Evolutionary conservation across 2,329 filamentous ascomycete species (phyloP).

Genomic region (Fusarium nematophilum): DNA sequence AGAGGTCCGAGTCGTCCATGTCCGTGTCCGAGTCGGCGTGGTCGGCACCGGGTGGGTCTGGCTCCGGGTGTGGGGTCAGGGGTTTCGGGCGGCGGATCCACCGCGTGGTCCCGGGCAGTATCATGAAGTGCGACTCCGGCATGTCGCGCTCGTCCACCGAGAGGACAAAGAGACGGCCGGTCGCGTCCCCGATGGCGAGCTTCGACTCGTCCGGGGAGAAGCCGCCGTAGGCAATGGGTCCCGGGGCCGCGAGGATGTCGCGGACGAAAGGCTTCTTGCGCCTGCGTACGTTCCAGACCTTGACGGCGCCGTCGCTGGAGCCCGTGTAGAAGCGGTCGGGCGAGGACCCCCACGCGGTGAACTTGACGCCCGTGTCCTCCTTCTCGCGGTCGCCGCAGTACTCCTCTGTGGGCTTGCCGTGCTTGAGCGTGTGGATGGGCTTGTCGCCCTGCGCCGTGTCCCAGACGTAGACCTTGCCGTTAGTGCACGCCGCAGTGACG

Average conservation of each 20-base stretch:
- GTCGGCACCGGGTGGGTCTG: slow-evolving; percentile 52
- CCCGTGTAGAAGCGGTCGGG: slow-evolving; percentile 71
- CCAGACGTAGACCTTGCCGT: slow-evolving; percentile 72
- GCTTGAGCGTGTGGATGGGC: slow-evolving; percentile 66
- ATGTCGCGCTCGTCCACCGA: slow-evolving; percentile 60
- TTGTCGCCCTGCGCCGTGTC: slow-evolving; percentile 67
- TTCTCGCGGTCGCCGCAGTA: slow-evolving; percentile 59
- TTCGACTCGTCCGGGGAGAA: slow-evolving; percentile 68
- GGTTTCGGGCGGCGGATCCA: slow-evolving; percentile 58
- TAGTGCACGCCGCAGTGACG: slow-evolving; percentile 70
- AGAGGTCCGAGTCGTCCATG: slow-evolving; percentile 5
- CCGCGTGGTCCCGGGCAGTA: slow-evolving; percentile 49
- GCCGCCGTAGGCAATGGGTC: slow-evolving; percentile 66
- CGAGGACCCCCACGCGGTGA: slow-evolving; percentile 69
- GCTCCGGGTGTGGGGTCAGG: slow-evolving; percentile 63
- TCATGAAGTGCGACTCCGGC: slow-evolving; percentile 48
- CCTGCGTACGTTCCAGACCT: slow-evolving; percentile 70
- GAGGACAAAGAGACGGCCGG: slow-evolving; percentile 68
- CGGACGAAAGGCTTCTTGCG: slow-evolving; percentile 59
- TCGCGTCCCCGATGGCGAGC: slow-evolving; percentile 70
- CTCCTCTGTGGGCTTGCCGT: slow-evolving; percentile 59
- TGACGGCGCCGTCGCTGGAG: slow-evolving; percentile 71
- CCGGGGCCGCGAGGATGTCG: slow-evolving; percentile 64
- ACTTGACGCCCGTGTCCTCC: slow-evolving; percentile 72
- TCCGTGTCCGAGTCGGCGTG: slow-evolving; percentile 29